These are phyloP conservation scores for Stemphylium lycopersici DNA, from an alignment of 2,329 filamentous ascomycete genomes.

Conservation along the genomic window DNA sequence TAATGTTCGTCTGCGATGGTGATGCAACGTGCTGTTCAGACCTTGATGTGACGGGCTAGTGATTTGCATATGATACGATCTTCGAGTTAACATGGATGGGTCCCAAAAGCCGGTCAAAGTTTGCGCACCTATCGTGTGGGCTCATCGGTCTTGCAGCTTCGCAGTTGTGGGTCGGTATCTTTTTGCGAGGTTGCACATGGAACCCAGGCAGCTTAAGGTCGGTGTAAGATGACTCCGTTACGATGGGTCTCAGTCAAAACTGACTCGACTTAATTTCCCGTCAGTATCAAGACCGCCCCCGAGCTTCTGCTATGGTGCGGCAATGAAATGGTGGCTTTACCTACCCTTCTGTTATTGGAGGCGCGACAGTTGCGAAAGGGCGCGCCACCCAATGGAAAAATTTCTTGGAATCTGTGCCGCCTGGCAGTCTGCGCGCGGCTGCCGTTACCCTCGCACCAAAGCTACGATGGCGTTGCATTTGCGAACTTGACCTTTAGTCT, in stretches of 20 bases:
- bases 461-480: conserved; percentile 1
- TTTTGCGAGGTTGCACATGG: no score
- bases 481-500: background rate
- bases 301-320: background rate
- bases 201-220: background rate
- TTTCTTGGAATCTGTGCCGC: conserved; percentile 7
- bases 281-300: background rate
- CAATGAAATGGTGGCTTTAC: background rate
- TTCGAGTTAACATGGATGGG: background rate
- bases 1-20: background rate
- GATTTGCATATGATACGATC: background rate
- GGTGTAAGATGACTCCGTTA: conserved; percentile 1
- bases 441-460: background rate
- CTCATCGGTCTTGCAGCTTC: background rate
- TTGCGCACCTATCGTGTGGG: background rate
- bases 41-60: background rate
- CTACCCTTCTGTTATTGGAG: background rate
- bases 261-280: conserved; percentile 1
- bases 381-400: background rate
- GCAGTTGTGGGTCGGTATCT: no score
- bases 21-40: background rate
- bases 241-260: conserved; percentile 2
- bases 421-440: conserved; percentile 1
- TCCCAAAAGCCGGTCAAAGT: background rate
- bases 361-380: background rate